phyloP scores from a whole-genome alignment of 2,329 filamentous ascomycete genomes.

The Neofusicoccum umdonicola region DNA sequence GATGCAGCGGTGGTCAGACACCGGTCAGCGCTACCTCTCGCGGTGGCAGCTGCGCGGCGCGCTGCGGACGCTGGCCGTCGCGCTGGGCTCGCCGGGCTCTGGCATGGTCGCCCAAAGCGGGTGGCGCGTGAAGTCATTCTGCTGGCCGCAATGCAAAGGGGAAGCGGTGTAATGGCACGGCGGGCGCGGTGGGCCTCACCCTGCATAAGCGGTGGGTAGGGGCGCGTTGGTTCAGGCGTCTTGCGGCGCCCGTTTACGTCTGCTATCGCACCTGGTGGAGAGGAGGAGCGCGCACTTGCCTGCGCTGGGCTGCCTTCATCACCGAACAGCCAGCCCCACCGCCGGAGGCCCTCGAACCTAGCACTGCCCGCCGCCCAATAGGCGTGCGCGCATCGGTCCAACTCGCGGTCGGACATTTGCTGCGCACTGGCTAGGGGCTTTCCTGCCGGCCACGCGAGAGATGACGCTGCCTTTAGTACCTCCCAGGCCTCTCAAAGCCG shows the following conservation, averaged over 20 bases:
- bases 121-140: slow-evolving; percentile 6
- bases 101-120: neutral
- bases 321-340: slow-evolving; percentile 6
- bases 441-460: slow-evolving; percentile 5
- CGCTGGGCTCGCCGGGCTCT: neutral
- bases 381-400: neutral
- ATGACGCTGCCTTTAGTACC: slow-evolving; percentile 15
- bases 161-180: neutral
- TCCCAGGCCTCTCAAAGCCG: slow-evolving; percentile 9
- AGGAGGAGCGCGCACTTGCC: slow-evolving; percentile 9
- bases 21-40: neutral
- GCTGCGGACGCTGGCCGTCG: neutral
- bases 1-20: neutral
- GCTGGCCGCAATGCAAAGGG: neutral
- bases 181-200: neutral
- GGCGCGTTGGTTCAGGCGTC: slow-evolving; percentile 9
- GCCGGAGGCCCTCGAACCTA: slow-evolving; percentile 5
- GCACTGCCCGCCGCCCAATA: neutral
- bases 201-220: slow-evolving; percentile 11
- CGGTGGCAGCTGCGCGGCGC: too few species aligned
- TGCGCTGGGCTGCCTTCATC: slow-evolving; percentile 8
- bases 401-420: slow-evolving; percentile 11
- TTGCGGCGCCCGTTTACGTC: neutral
- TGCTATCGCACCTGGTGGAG: neutral
- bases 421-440: slow-evolving; percentile 7